A percentile compares a stretch with the other conserved stretches of the same genome.
These are phyloP conservation scores for Tetrahymena thermophila DNA, from an alignment of 73 alveolate genomes.

Conservation along the genomic window DNA sequence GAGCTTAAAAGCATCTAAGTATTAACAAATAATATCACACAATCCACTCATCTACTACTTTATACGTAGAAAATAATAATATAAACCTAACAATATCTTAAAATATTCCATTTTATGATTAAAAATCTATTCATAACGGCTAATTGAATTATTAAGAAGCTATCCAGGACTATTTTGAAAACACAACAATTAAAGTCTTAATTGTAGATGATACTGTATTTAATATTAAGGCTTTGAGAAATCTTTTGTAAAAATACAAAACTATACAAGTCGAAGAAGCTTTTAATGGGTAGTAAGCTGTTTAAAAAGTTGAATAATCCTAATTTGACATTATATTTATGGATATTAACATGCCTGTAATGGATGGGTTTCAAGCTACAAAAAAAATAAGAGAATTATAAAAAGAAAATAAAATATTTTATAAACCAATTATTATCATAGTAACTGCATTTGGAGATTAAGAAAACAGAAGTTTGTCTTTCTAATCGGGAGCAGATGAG, in stretches of 20 bases:
- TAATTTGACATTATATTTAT: conserved; percentile 9
- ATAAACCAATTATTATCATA: neutral
- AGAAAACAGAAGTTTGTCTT: neutral
- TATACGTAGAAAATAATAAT: neutral
- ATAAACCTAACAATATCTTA: neutral
- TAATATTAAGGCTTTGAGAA: conserved; percentile 16
- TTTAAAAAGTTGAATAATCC: neutral
- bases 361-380: conserved; percentile 39
- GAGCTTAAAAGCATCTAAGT: neutral
- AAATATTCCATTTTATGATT: neutral
- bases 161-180: neutral
- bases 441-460: neutral
- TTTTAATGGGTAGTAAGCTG: neutral
- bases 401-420: neutral
- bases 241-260: neutral
- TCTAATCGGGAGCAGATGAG: neutral
- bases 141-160: neutral
- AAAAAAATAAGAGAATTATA: neutral
- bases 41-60: neutral
- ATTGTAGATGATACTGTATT: conserved; percentile 35
- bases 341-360: conserved; percentile 44
- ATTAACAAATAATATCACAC: neutral
- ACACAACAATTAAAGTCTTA: neutral
- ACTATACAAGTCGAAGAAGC: neutral
- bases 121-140: neutral